Conservation (phyloP, 345 rosid species). For the Lepidium aucheri region DNA sequence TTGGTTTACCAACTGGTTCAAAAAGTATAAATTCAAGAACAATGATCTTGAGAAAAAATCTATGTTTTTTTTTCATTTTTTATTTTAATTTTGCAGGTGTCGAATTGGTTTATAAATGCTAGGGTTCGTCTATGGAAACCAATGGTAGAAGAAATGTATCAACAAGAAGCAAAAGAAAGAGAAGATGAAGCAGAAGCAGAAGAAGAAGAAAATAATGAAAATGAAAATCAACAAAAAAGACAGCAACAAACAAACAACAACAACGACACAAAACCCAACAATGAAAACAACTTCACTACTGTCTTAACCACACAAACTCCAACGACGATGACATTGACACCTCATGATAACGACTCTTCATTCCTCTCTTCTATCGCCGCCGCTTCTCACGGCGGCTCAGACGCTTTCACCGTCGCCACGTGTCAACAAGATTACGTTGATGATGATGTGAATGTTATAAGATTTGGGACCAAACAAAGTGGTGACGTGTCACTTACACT, state of each 20-base stretch:
- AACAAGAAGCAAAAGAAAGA: conserved; percentile 69
- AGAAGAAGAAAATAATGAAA: conserved; percentile 21
- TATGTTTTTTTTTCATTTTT: no score
- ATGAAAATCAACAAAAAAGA: conserved; percentile 19
- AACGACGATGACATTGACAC: conserved; percentile 40
- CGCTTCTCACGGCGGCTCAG: conserved; percentile 19
- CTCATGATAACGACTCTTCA: conserved; percentile 66
- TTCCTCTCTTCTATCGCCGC: conserved; percentile 13
- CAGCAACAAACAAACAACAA: conserved; percentile 33
- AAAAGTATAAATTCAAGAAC: no score
- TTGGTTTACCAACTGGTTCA: no score
- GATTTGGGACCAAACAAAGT: conserved; percentile 60
- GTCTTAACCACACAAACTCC: conserved; percentile 30
- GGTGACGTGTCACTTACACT: conserved; percentile 98
- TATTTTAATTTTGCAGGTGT: conserved; percentile 42
- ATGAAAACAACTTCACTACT: conserved; percentile 29
- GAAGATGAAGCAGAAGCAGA: conserved; percentile 28
- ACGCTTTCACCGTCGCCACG: conserved; percentile 14
- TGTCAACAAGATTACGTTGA: conserved; percentile 25
- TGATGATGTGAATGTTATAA: conserved; percentile 38
- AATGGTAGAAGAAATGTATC: conserved; percentile 99
- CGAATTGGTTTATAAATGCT: conserved; percentile 98
- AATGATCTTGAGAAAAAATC: no score
- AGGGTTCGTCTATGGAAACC: conserved; percentile 99
- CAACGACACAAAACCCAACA: conserved; percentile 43